phyloP scores from a whole-genome alignment of 225 moss, liverwort and hornwort species.

The Pseudisothecium myosuroides region DNA sequence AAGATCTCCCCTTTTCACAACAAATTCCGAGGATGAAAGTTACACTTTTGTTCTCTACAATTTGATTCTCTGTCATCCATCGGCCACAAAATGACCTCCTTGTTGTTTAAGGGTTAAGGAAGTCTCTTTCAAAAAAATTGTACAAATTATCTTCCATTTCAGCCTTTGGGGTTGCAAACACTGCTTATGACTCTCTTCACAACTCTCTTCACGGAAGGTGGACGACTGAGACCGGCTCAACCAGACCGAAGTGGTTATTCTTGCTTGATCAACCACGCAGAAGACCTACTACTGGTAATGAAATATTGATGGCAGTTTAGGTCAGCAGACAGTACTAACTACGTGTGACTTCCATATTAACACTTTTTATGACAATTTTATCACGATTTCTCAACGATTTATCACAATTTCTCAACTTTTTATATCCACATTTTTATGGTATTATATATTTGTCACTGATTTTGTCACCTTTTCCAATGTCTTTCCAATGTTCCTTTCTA shows the following conservation, averaged over 20 bases:
- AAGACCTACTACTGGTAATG: neutral
- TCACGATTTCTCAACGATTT: neutral
- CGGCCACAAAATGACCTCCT: too few species aligned
- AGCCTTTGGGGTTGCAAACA: too few species aligned
- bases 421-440: neutral
- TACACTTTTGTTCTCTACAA: too few species aligned
- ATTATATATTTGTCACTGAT: neutral
- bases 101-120: too few species aligned
- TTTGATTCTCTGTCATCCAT: too few species aligned
- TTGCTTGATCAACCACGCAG: neutral
- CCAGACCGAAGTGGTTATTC: neutral
- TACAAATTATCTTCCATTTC: too few species aligned
- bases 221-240: rapidly evolving
- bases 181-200: too few species aligned
- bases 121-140: too few species aligned
- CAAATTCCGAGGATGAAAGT: too few species aligned
- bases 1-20: too few species aligned
- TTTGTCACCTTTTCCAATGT: neutral
- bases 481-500: neutral
- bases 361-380: neutral
- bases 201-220: too few species aligned
- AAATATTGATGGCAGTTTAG: neutral
- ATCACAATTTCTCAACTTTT: neutral
- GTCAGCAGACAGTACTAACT: neutral
- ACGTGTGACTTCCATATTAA: neutral